Percentiles rank a stretch among this genome's conserved stretches.
Conservation (phyloP, 768 basidiomycete species). For the Suillus luteus region DNA sequence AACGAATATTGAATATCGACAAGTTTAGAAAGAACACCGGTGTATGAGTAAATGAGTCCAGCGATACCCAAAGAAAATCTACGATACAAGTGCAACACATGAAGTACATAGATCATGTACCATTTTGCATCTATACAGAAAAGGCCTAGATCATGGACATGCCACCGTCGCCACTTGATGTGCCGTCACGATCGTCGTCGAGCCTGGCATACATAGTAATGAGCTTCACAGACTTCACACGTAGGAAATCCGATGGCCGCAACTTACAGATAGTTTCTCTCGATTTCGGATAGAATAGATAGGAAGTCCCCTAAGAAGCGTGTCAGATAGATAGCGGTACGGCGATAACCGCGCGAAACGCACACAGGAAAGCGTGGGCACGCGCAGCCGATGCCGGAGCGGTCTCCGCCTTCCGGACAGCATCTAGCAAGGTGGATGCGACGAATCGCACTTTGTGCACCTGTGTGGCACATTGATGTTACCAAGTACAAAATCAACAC, state of each 20-base stretch:
- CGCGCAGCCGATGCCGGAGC: constrained; percentile 80
- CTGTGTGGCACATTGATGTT: constrained; percentile 34
- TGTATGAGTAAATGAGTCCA: not conserved
- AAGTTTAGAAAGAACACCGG: constrained; percentile 10
- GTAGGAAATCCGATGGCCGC: not conserved
- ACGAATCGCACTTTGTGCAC: constrained; percentile 94
- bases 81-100: constrained; percentile 9
- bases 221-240: constrained; percentile 14
- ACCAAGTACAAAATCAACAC: constrained; percentile 13
- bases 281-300: constrained; percentile 88
- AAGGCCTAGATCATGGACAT: constrained; percentile 35
- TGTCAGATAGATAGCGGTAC: constrained; percentile 5
- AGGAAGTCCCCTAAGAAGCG: constrained; percentile 79
- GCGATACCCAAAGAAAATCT: constrained; percentile 2
- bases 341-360: constrained; percentile 31
- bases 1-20: constrained; percentile 14
- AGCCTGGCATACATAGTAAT: constrained; percentile 41
- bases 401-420: constrained; percentile 78
- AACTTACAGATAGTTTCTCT: constrained; percentile 82
- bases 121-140: not conserved
- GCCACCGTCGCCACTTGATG: constrained; percentile 55
- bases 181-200: constrained; percentile 70
- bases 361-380: constrained; percentile 86
- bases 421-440: constrained; percentile 85
- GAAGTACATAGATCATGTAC: not conserved